Evolutionary conservation across 2,329 filamentous ascomycete species (phyloP).

Genomic region (Fusarium sp.): DNA sequence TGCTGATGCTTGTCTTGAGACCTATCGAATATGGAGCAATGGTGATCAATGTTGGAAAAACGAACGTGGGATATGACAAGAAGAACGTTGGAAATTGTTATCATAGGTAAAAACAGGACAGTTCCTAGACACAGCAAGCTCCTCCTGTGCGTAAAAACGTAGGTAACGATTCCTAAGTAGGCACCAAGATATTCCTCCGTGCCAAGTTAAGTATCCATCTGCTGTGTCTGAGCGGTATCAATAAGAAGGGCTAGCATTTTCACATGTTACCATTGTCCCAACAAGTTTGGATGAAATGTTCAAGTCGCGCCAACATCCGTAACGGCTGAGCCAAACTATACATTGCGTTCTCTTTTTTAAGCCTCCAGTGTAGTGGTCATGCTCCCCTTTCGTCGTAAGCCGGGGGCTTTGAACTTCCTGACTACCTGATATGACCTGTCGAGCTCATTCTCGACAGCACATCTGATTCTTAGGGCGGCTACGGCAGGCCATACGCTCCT

Average conservation of each 20-base stretch:
- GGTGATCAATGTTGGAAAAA: background rate
- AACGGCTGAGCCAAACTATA: constrained; percentile 10
- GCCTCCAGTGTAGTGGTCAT: constrained; percentile 45
- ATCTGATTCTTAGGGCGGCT: constrained; percentile 81
- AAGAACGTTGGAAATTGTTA: background rate
- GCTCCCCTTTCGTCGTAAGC: constrained; percentile 57
- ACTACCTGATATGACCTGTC: constrained; percentile 87
- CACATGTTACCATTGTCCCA: background rate
- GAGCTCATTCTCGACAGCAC: constrained; percentile 86
- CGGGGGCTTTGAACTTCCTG: constrained; percentile 67
- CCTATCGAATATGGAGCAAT: background rate
- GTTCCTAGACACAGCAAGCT: background rate
- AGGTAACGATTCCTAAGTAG: background rate
- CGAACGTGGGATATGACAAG: background rate
- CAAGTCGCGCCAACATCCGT: constrained; percentile 17
- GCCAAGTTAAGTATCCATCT: background rate
- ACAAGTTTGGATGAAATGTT: constrained; percentile 4
- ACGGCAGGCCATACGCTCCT: constrained; percentile 91
- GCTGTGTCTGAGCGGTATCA: background rate
- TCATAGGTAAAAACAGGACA: background rate
- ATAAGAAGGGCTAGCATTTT: background rate
- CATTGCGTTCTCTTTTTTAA: constrained; percentile 28
- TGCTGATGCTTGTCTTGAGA: background rate
- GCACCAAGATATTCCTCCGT: background rate
- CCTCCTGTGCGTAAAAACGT: background rate